phyloP scores from a whole-genome alignment of 2,329 filamentous ascomycete genomes.

The Ophiocordyceps camponoti-floridani region DNA sequence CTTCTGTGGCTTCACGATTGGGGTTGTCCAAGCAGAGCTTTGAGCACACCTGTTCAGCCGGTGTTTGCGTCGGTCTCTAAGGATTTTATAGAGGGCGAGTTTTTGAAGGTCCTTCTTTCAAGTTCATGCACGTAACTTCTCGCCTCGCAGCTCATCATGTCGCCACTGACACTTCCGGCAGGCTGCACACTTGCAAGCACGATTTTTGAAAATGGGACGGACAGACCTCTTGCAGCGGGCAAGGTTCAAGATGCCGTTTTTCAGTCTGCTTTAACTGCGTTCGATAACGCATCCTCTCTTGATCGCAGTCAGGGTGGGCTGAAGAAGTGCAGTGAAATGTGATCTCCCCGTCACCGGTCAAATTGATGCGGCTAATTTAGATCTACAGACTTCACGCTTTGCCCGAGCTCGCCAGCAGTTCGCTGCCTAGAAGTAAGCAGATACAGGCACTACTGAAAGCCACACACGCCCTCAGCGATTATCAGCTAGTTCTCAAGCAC shows the following conservation, averaged over 20 bases:
- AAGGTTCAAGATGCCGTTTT: conserved; percentile 43
- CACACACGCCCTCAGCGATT: conserved; percentile 59
- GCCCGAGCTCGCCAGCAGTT: conserved; percentile 33
- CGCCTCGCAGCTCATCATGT: too few relatives aligned
- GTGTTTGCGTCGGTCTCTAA: conserved; percentile 40
- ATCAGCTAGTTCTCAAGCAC: conserved; percentile 61
- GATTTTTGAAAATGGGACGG: conserved; percentile 35
- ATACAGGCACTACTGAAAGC: conserved; percentile 50
- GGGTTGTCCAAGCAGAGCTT: conserved; percentile 29
- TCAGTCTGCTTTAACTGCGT: conserved; percentile 47
- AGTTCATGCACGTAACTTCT: conserved; percentile 33
- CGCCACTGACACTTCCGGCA: conserved; percentile 12
- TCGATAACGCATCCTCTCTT: conserved; percentile 69
- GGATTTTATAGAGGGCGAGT: conserved; percentile 49
- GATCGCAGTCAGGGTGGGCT: conserved; percentile 60
- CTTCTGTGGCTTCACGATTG: conserved; percentile 59
- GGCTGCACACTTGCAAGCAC: conserved; percentile 45
- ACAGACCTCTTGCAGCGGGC: conserved; percentile 28
- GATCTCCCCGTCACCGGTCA: conserved; percentile 12
- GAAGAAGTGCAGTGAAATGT: conserved; percentile 64
- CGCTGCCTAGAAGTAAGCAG: conserved; percentile 30
- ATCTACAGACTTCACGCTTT: conserved; percentile 42
- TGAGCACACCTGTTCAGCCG: conserved; percentile 31
- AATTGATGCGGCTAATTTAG: background rate
- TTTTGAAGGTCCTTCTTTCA: conserved; percentile 48